These are phyloP conservation scores for Didymella sp. DNA, from an alignment of 2,329 filamentous ascomycete genomes.

Conservation along the genomic window DNA sequence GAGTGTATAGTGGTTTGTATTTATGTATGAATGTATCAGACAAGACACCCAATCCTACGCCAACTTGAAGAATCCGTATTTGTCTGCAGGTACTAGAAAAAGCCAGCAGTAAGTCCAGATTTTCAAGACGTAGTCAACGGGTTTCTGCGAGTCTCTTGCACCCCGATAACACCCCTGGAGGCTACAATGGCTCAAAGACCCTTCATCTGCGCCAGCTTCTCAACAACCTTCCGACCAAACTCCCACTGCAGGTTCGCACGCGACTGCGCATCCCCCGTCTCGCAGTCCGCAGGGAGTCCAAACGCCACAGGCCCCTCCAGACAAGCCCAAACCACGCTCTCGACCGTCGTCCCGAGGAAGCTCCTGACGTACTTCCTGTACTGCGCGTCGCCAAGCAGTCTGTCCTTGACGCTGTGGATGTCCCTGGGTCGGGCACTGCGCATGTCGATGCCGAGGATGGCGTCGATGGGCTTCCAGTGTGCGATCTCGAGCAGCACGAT, in stretches of 20 bases:
- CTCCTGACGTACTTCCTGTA: slow-evolving; percentile 34
- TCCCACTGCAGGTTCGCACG: slow-evolving; percentile 39
- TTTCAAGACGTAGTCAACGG: too few species aligned
- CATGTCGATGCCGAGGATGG: slow-evolving; percentile 51
- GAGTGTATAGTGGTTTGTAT: too few species aligned
- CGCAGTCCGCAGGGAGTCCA: too few species aligned
- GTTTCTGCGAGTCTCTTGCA: too few species aligned
- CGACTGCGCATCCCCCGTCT: too few species aligned
- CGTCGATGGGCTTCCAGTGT: slow-evolving; percentile 59
- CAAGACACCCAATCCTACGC: too few species aligned
- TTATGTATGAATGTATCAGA: too few species aligned
- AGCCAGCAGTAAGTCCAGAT: too few species aligned
- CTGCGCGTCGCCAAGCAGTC: slow-evolving; percentile 31
- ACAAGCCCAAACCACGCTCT: slow-evolving; percentile 40
- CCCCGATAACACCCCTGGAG: too few species aligned
- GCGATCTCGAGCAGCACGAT: slow-evolving; percentile 62
- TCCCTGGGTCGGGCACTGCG: slow-evolving; percentile 48
- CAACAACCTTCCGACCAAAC: slow-evolving; percentile 45
- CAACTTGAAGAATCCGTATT: too few species aligned
- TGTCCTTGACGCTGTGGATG: slow-evolving; percentile 47
- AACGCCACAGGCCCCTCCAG: slow-evolving; percentile 40
- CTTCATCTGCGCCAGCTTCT: slow-evolving; percentile 37
- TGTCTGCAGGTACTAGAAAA: too few species aligned
- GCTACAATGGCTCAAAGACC: slow-evolving; percentile 12
- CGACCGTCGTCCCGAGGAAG: slow-evolving; percentile 33